Percentiles rank a stretch among this genome's conserved stretches.
phyloP scores from a whole-genome alignment of 768 basidiomycete genomes.

The Dentipellis sp. region DNA sequence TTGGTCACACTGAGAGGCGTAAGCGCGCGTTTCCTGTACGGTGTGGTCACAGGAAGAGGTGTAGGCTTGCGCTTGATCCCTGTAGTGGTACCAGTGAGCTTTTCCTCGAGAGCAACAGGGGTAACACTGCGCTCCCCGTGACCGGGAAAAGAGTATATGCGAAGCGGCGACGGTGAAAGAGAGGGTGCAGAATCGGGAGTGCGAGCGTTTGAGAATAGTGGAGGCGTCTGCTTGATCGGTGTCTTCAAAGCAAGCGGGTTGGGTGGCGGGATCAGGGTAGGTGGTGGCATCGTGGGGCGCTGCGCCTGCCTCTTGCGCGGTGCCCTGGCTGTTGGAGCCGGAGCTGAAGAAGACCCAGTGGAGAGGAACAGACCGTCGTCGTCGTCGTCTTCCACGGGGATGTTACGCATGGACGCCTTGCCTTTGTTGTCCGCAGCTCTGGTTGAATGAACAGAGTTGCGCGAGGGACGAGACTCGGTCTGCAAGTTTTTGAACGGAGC shows the following conservation, averaged over 20 bases:
- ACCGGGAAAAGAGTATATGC: not conserved
- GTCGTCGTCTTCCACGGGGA: slow-evolving; percentile 11
- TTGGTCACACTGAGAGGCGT: slow-evolving; percentile 14
- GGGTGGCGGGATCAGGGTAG: not conserved
- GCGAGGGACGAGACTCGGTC: not conserved
- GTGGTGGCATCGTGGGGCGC: slow-evolving; percentile 1
- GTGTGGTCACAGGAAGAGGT: slow-evolving; percentile 11
- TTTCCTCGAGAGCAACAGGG: not conserved
- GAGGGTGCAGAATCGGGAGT: not conserved
- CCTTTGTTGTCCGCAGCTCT: not conserved
- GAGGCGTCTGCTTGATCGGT: not conserved
- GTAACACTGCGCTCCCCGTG: not conserved
- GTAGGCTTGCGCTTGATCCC: slow-evolving; percentile 14
- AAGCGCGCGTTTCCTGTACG: slow-evolving; percentile 12
- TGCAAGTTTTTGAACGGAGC: not conserved
- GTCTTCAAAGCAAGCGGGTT: not conserved
- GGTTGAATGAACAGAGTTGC: not conserved
- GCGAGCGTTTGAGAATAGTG: not conserved
- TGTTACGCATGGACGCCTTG: not conserved
- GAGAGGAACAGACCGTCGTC: slow-evolving; percentile 13
- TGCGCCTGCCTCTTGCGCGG: slow-evolving; percentile 1
- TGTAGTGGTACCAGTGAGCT: not conserved
- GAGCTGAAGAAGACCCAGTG: not conserved
- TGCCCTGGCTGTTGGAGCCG: slow-evolving; percentile 1
- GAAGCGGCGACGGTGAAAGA: not conserved